These are phyloP conservation scores for Polytolypa hystricis DNA, from an alignment of 2,329 filamentous ascomycete genomes.

Conservation along the genomic window DNA sequence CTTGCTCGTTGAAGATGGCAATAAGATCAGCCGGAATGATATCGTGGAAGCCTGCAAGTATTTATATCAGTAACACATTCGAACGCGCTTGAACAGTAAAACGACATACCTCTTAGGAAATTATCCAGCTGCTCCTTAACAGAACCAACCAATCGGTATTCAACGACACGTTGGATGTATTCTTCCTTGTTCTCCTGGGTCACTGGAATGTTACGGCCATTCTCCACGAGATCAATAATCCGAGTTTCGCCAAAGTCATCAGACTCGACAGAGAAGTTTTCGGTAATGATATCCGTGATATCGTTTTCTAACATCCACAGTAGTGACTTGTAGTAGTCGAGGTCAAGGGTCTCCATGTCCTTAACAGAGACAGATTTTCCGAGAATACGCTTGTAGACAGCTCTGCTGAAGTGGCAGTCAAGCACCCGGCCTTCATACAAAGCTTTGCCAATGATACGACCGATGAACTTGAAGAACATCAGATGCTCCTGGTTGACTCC, in stretches of 20 bases:
- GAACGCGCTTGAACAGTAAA: background rate
- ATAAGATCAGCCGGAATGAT: conserved; percentile 92
- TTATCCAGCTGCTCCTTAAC: conserved; percentile 90
- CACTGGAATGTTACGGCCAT: conserved; percentile 83
- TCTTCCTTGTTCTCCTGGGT: conserved; percentile 98
- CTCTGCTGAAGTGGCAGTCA: conserved; percentile 97
- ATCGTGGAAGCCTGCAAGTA: conserved; percentile 71
- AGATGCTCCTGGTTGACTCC: conserved; percentile 91
- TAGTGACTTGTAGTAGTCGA: conserved; percentile 97
- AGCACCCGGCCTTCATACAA: conserved; percentile 91
- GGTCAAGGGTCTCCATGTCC: conserved; percentile 97
- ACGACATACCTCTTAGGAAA: conserved; percentile 64
- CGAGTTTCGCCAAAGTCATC: conserved; percentile 87
- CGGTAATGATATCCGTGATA: conserved; percentile 93
- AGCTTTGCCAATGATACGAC: conserved; percentile 94
- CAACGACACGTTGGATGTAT: conserved; percentile 86
- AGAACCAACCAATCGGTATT: conserved; percentile 83
- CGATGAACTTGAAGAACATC: conserved; percentile 99
- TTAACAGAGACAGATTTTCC: conserved; percentile 94
- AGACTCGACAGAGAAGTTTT: conserved; percentile 89
- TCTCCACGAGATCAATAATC: conserved; percentile 73
- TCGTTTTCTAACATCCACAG: conserved; percentile 98
- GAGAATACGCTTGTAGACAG: conserved; percentile 95
- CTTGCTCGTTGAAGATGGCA: conserved; percentile 96
- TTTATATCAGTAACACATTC: conserved; percentile 21